A percentile compares a stretch with the other conserved stretches of the same genome.
phyloP scores from a whole-genome alignment of 1,284 basidiomycete genomes.

The Malassezia sp. region DNA sequence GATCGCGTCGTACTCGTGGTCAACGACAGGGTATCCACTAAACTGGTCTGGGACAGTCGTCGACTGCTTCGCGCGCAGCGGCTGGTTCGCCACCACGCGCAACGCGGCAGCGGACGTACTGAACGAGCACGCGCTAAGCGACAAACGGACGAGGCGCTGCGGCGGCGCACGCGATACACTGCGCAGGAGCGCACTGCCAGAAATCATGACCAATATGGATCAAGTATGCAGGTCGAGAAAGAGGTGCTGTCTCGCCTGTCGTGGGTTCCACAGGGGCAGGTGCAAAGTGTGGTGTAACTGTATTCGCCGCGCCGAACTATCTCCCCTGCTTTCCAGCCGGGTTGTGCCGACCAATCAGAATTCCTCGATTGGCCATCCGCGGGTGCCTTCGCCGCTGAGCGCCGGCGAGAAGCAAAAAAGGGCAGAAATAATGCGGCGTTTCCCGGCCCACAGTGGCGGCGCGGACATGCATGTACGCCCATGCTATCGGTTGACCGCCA shows the following conservation, averaged over 20 bases:
- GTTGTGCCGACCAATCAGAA: constrained; percentile 12
- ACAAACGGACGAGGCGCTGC: constrained; percentile 2
- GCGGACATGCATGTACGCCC: too few species aligned
- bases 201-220: constrained; percentile 4
- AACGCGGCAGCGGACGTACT: constrained; percentile 29
- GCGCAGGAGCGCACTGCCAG: constrained; percentile 14
- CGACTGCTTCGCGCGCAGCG: constrained; percentile 60
- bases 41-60: constrained; percentile 45
- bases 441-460: too few species aligned
- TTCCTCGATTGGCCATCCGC: background rate
- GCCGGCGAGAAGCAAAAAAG: too few species aligned
- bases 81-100: constrained; percentile 62
- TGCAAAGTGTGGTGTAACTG: too few species aligned
- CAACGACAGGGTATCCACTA: constrained; percentile 79
- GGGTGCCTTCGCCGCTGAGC: too few species aligned
- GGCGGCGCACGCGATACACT: constrained; percentile 9
- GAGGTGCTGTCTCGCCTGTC: too few species aligned
- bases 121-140: constrained; percentile 19
- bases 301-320: too few species aligned
- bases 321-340: constrained; percentile 8
- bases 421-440: too few species aligned
- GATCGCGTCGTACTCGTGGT: constrained; percentile 57
- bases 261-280: too few species aligned
- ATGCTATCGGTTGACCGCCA: too few species aligned
- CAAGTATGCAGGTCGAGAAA: too few species aligned